phyloP scores from a whole-genome alignment of 2,329 filamentous ascomycete genomes.

The Elsinoe necatrix region DNA sequence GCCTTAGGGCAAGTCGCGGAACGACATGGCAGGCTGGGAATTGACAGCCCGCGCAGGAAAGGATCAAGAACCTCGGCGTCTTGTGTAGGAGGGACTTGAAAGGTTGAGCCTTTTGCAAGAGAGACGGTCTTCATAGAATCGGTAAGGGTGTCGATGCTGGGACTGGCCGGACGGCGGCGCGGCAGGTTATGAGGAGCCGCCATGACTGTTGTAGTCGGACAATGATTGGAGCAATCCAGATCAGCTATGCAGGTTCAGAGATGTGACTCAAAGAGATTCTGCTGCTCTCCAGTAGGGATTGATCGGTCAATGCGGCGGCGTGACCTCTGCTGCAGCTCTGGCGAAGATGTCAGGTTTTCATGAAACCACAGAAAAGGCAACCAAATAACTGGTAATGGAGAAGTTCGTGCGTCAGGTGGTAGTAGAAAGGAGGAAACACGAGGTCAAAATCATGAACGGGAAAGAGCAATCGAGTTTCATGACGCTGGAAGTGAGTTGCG shows the following conservation, averaged over 20 bases:
- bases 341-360: background rate
- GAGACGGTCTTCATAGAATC: slow-evolving; percentile 35
- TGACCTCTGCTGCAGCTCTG: background rate
- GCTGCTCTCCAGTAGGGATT: background rate
- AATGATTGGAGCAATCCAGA: background rate
- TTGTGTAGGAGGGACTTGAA: slow-evolving; percentile 39
- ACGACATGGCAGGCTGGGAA: slow-evolving; percentile 37
- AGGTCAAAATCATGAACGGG: too few relatives aligned
- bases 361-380: background rate
- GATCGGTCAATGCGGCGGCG: background rate
- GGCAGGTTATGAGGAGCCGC: slow-evolving; percentile 28
- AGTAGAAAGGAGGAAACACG: slow-evolving; percentile 5
- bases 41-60: slow-evolving; percentile 25
- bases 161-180: slow-evolving; percentile 36
- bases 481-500: too few relatives aligned
- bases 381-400: background rate
- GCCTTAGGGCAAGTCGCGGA: slow-evolving; percentile 42
- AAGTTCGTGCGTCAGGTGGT: background rate
- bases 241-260: background rate
- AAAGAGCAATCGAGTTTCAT: too few relatives aligned
- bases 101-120: slow-evolving; percentile 42
- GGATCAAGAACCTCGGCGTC: slow-evolving; percentile 32
- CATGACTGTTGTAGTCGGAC: slow-evolving; percentile 45
- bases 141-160: slow-evolving; percentile 29
- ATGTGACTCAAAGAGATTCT: slow-evolving; percentile 6